A percentile compares a stretch with the other conserved stretches of the same genome.
Evolutionary conservation across 2,329 filamentous ascomycete species (phyloP).

Genomic region (Bipolaris oryzae): DNA sequence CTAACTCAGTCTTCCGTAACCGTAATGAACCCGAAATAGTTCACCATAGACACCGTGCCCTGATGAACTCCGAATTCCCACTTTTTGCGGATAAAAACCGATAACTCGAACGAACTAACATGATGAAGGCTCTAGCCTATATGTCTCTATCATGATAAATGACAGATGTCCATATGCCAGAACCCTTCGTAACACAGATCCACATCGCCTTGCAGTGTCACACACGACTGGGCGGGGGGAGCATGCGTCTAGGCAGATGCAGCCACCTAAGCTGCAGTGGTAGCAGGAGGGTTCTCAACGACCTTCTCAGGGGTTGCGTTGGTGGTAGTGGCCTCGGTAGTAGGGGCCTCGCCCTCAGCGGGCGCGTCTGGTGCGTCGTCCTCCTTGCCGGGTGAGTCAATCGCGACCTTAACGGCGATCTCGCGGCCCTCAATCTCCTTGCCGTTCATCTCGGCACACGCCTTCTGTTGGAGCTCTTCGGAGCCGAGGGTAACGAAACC

Average conservation of each 20-base stretch:
- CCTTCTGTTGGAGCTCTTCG: conserved; percentile 97
- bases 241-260: conserved; percentile 27
- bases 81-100: conserved; percentile 39
- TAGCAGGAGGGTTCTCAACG: conserved; percentile 33
- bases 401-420: conserved; percentile 99
- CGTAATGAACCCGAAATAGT: conserved; percentile 28
- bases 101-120: conserved; percentile 39
- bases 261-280: conserved; percentile 43
- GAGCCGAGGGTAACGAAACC: conserved; percentile 96
- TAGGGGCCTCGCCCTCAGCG: conserved; percentile 49
- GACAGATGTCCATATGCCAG: conserved; percentile 36
- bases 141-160: conserved; percentile 40
- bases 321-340: conserved; percentile 32
- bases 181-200: conserved; percentile 30
- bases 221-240: conserved; percentile 20
- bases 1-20: conserved; percentile 32
- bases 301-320: conserved; percentile 25
- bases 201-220: conserved; percentile 32
- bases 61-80: conserved; percentile 39
- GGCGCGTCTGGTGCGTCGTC: conserved; percentile 68
- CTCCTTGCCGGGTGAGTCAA: conserved; percentile 99
- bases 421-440: conserved; percentile 98
- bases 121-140: conserved; percentile 33
- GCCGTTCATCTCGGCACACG: conserved; percentile 97
- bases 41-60: conserved; percentile 39